Evolutionary conservation across 1,284 basidiomycete species (phyloP).

Genomic region (Ceratobasidium sp.): DNA sequence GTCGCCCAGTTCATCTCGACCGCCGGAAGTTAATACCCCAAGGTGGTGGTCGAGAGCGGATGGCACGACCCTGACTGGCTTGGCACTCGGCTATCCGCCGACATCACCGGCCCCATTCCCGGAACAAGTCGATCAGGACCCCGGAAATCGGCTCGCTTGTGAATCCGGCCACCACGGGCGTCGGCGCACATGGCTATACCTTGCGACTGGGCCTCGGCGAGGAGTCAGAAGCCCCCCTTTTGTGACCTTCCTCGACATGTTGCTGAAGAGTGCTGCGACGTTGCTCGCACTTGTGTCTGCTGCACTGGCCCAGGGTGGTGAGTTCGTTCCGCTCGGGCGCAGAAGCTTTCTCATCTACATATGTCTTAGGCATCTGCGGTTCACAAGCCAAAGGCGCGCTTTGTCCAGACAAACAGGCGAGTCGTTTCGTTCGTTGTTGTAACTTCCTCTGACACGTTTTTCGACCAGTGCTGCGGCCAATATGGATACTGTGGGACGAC

Average conservation of each 20-base stretch:
- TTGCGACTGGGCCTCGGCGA: not conserved
- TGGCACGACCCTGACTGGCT: not conserved
- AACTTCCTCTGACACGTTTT: not conserved
- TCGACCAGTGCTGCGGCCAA: constrained; percentile 4
- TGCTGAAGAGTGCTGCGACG: not conserved
- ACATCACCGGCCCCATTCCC: not conserved
- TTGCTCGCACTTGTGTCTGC: not conserved
- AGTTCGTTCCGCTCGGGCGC: not conserved
- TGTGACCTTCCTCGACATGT: not conserved
- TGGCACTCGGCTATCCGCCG: constrained; percentile 12
- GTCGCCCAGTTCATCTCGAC: no score
- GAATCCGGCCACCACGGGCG: not conserved
- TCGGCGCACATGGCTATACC: constrained; percentile 2
- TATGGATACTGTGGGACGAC: constrained; percentile 36
- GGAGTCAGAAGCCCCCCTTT: no score
- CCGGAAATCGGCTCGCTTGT: not conserved
- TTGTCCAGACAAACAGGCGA: constrained; percentile 7
- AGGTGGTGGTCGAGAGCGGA: not conserved
- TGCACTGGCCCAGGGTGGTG: not conserved
- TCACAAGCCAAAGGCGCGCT: constrained; percentile 32
- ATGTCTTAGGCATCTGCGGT: not conserved
- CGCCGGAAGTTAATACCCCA: not conserved
- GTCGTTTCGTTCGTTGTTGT: not conserved
- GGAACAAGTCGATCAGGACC: not conserved
- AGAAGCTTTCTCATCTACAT: not conserved